Evolutionary conservation across 2,329 filamentous ascomycete species (phyloP), one percentile per base, ranked within the genome.

Genomic region (Exophiala lecanii-corni): DNA sequence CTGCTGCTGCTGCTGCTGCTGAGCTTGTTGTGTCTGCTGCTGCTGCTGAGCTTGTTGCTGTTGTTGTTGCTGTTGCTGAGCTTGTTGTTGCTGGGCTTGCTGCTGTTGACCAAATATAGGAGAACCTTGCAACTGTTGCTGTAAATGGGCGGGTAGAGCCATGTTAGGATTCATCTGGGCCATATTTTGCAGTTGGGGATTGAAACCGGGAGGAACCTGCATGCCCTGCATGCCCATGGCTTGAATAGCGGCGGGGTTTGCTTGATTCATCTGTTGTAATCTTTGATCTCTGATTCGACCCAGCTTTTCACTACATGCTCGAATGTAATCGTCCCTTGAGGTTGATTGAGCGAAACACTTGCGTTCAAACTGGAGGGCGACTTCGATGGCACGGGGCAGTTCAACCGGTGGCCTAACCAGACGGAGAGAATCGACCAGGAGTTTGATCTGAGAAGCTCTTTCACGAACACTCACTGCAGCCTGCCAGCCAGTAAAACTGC

Each of bases 111-210:
- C 61, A 16, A 61, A 53, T 32, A 76, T 70, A 1, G 72, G 67
- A 2, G 73, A 74, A 3, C 67, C 57, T 50, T 75, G 74, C 65
- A 75, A 69, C 18, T 62, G 70, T 41, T 68, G 69, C 41, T 69
- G 71, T 49, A 75, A 64, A 44, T 74, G 72, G 15, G 70, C 65
- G 9, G 70, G 66, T 46, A 75, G 74, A 20, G 34, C 33, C 42
- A 51, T 46, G 39, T 49, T 51, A 31, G 45, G 36, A 25, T 69
- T 66, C 40, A 69, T 68, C 41, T 66, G 65, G 21, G 39, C 43
- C 41, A 47, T 48, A 21, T 48, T 38, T 20, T 42, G 46, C 41
- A 57, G 53, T 30, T 60, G 57, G 16, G 65, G 61, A 49, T 67
- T 65, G 47, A 67, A 68, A 45, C 64, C 64, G 37, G 57, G 58